A percentile compares a stretch with the other conserved stretches of the same genome.
These are phyloP conservation scores for Aegilops speltoides DNA, from an alignment of 176 grass and related monocot species.

Conservation along the genomic window DNA sequence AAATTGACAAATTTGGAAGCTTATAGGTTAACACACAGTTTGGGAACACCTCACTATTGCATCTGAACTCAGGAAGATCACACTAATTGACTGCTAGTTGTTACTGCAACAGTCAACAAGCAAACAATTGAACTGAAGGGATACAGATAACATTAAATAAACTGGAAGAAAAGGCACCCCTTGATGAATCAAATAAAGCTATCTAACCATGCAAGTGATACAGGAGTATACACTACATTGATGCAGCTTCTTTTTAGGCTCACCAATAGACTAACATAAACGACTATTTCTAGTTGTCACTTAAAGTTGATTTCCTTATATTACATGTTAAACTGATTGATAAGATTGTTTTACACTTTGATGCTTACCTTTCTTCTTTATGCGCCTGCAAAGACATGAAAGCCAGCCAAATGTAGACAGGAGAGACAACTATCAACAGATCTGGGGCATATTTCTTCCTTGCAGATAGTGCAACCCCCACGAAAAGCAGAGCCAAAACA, in stretches of 20 bases:
- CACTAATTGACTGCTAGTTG: background rate
- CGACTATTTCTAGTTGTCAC: background rate
- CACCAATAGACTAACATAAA: constrained; percentile 4
- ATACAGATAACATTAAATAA: background rate
- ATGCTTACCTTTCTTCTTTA: constrained; percentile 94
- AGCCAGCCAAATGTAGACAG: constrained; percentile 91
- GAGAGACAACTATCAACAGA: constrained; percentile 78
- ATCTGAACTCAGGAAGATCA: background rate
- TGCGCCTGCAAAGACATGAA: constrained; percentile 97
- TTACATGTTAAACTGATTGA: background rate
- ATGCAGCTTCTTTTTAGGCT: constrained; percentile 26
- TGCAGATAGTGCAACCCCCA: constrained; percentile 58
- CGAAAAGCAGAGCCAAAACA: constrained; percentile 72
- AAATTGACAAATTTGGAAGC: background rate
- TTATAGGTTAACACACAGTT: constrained; percentile 15
- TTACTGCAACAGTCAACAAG: background rate
- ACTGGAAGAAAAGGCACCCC: background rate
- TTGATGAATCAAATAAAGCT: background rate
- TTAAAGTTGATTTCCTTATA: background rate
- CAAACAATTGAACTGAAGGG: background rate
- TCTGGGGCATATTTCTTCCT: constrained; percentile 83
- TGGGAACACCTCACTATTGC: background rate
- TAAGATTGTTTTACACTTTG: background rate
- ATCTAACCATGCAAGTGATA: constrained; percentile 8
- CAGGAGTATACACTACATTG: background rate